Percentiles rank a stretch among this genome's conserved stretches.
Evolutionary conservation across 495 filamentous ascomycete species (phyloP).

Genomic region (Aspergillus bertholletiae): DNA sequence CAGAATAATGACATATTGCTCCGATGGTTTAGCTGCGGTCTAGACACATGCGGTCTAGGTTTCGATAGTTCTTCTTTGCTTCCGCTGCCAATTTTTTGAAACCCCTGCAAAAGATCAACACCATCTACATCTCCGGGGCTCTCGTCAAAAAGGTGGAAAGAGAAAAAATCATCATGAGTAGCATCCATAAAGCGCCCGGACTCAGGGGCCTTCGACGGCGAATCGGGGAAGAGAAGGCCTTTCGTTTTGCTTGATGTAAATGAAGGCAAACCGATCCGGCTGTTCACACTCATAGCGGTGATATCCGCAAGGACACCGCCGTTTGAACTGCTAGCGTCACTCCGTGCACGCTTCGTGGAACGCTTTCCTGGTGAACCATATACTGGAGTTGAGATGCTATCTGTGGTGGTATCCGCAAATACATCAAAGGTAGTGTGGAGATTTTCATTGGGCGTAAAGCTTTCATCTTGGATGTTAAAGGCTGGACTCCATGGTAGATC

Average conservation of each 20-base stretch:
- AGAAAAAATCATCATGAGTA: slow-evolving; percentile 60
- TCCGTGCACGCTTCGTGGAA: slow-evolving; percentile 58
- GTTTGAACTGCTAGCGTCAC: slow-evolving; percentile 45
- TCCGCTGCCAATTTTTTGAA: slow-evolving; percentile 76
- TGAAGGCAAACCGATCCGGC: slow-evolving; percentile 36
- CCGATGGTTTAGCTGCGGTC: slow-evolving; percentile 38
- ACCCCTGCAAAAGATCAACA: slow-evolving; percentile 83
- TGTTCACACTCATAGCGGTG: slow-evolving; percentile 51
- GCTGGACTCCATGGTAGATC: slow-evolving; percentile 73
- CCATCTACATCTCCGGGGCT: slow-evolving; percentile 61
- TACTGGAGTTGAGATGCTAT: slow-evolving; percentile 46
- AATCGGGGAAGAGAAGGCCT: slow-evolving; percentile 45
- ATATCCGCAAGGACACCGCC: slow-evolving; percentile 63
- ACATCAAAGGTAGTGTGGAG: slow-evolving; percentile 63
- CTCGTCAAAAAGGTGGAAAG: slow-evolving; percentile 56
- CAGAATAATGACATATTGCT: slow-evolving; percentile 45
- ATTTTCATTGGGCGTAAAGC: slow-evolving; percentile 44
- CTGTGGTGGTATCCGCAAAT: slow-evolving; percentile 60
- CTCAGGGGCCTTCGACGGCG: slow-evolving; percentile 45
- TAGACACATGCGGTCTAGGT: slow-evolving; percentile 25
- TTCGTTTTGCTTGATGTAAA: slow-evolving; percentile 30
- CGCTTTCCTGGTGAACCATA: slow-evolving; percentile 76
- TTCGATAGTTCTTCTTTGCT: slow-evolving; percentile 30
- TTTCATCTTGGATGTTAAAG: slow-evolving; percentile 61
- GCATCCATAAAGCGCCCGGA: slow-evolving; percentile 54